A percentile compares a stretch with the other conserved stretches of the same genome.
These are phyloP conservation scores for Lepidium africanum DNA, from an alignment of 345 rosid genomes.

Conservation along the genomic window DNA sequence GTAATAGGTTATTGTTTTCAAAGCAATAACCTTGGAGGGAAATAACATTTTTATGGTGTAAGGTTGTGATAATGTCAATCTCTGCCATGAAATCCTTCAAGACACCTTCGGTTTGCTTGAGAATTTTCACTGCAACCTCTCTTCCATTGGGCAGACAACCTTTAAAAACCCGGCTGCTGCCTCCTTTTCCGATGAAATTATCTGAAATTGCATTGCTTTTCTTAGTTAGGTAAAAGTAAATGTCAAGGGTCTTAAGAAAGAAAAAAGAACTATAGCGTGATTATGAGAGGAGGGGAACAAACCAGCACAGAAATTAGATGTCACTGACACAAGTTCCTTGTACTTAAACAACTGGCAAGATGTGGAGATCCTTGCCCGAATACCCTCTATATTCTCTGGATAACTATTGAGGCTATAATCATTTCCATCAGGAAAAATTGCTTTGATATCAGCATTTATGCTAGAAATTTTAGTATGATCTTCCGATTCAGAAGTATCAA, in stretches of 20 bases:
- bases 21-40: slow-evolving; percentile 80
- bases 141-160: slow-evolving; percentile 76
- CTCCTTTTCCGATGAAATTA: slow-evolving; percentile 86
- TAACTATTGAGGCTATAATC: slow-evolving; percentile 26
- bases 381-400: slow-evolving; percentile 47
- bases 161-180: slow-evolving; percentile 73
- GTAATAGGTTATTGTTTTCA: slow-evolving; percentile 52
- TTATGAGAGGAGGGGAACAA: slow-evolving; percentile 17
- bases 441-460: slow-evolving; percentile 36
- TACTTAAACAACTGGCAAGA: slow-evolving; percentile 67
- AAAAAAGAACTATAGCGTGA: background rate
- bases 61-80: slow-evolving; percentile 71
- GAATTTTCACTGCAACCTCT: slow-evolving; percentile 89
- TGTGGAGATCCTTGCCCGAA: slow-evolving; percentile 60
- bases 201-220: slow-evolving; percentile 32
- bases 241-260: background rate
- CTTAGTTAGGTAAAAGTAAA: slow-evolving; percentile 1
- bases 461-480: slow-evolving; percentile 7
- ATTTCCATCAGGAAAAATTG: slow-evolving; percentile 32
- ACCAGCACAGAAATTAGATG: slow-evolving; percentile 66
- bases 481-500: slow-evolving; percentile 13
- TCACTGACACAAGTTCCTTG: slow-evolving; percentile 60
- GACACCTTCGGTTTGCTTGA: slow-evolving; percentile 55
- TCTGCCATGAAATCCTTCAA: slow-evolving; percentile 67
- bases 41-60: slow-evolving; percentile 71